These are phyloP conservation scores for Dactylorhiza incarnata DNA, from an alignment of 106 monocot species.

Conservation along the genomic window DNA sequence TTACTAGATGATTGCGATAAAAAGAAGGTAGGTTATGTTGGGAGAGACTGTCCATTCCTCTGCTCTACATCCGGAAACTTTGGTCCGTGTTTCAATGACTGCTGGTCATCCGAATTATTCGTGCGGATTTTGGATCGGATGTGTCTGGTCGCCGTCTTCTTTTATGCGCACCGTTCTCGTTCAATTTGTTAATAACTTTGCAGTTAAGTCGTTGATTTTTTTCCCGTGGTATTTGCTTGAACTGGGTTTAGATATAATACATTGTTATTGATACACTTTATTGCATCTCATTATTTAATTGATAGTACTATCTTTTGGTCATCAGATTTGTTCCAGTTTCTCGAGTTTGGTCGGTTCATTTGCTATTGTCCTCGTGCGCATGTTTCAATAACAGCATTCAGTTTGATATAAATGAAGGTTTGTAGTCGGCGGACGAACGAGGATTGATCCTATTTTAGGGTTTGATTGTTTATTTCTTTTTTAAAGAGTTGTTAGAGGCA, in stretches of 20 bases:
- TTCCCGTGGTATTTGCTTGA: not conserved
- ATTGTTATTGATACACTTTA: not conserved
- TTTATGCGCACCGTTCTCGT: not conserved
- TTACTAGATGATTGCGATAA: not conserved
- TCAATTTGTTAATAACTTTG: not conserved
- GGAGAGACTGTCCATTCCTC: not conserved
- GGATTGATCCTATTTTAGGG: too few relatives aligned
- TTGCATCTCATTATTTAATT: slow-evolving; percentile 1
- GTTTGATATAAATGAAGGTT: too few relatives aligned
- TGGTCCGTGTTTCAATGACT: not conserved
- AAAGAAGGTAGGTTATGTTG: not conserved
- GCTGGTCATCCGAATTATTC: not conserved
- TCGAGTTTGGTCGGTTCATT: too few relatives aligned
- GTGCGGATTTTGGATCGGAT: not conserved
- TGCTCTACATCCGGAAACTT: not conserved
- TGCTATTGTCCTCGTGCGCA: too few relatives aligned
- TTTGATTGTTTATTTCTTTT: too few relatives aligned
- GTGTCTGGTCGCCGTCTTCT: not conserved
- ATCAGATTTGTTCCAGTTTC: too few relatives aligned
- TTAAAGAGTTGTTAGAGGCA: too few relatives aligned
- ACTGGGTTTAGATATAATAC: not conserved
- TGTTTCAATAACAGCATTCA: too few relatives aligned
- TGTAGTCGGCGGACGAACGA: too few relatives aligned
- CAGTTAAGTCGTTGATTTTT: not conserved
- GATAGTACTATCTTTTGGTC: not conserved